Evolutionary conservation across 2,329 filamentous ascomycete genomes (phyloP), one percentile per base, ranked within the genome.

Genomic region (Zymoseptoria pseudotritici): DNA sequence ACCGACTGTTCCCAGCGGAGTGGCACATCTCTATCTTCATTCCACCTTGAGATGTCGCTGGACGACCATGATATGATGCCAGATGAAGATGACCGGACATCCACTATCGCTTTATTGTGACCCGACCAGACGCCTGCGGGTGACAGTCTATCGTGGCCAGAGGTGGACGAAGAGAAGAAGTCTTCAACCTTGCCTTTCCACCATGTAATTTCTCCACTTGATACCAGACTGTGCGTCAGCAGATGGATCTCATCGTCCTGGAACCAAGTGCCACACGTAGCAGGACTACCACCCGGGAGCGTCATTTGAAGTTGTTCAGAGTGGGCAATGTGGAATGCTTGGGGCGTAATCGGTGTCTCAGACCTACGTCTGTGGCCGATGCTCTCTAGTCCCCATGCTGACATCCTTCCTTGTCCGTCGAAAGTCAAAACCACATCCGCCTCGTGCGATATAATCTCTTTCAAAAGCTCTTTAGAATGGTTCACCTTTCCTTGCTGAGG

Each of bases 301-400:
- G 53, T 64, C 24, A 71, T 29, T 21, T 53, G 55, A 59, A 87
- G 66, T 1, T 82, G 82, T 68, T 89, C 84, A 24, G 92, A 83
- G 69, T 95, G 89, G 1, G 90, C 86, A 66, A 97, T 86, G 70
- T 91, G 94, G 77, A 94, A 95, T n/a, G 93, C 83, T 63, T 86
- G 85, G 26, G 85, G 80, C 3, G 82, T 57, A 7, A 60, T 36
- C 31, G 67, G 66, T 29, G 63, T 67, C 11, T 64, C 65, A 19
- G 63, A 61, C 65, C 83, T 84, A 31, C 81, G 78, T 69, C 87
- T 90, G 67, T 84, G 86, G 42, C 88, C 87, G 20, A 96, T 83
- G 69, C 93, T 92, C 72, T 97, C 92, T 58, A 99, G 77, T 0
- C 91, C 93, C 90, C 93, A 97, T 0, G 90, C 91, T 50, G 90